Conservation (phyloP, 208 protist genomes). For the Leptomonas pyrrhocoris region DNA sequence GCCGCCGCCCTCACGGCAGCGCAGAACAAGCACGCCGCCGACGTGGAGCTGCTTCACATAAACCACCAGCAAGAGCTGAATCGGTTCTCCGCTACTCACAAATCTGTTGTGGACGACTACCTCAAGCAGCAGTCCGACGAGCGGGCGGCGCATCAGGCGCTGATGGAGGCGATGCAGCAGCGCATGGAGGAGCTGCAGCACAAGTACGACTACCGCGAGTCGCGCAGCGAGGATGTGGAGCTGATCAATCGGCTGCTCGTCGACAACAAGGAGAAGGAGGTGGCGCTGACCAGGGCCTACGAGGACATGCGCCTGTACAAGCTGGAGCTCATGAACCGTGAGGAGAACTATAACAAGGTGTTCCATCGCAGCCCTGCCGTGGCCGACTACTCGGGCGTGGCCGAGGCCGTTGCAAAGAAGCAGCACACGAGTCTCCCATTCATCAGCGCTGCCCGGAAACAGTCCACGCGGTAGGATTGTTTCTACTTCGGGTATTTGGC, state of each 20-base stretch:
- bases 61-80: conserved; percentile 42
- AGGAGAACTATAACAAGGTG: conserved; percentile 95
- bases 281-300: conserved; percentile 76
- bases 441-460: conserved; percentile 22
- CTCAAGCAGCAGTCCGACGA: conserved; percentile 49
- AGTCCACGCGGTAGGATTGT: conserved; percentile 11
- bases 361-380: conserved; percentile 83
- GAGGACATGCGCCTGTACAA: conserved; percentile 94
- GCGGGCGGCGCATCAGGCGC: conserved; percentile 30
- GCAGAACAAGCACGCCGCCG: conserved; percentile 29
- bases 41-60: conserved; percentile 33
- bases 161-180: conserved; percentile 46
- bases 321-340: conserved; percentile 94
- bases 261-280: conserved; percentile 71
- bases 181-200: conserved; percentile 75
- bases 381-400: conserved; percentile 31
- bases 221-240: conserved; percentile 84
- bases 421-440: conserved; percentile 5
- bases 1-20: conserved; percentile 21
- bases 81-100: conserved; percentile 41
- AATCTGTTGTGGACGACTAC: conserved; percentile 55
- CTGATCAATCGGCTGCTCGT: conserved; percentile 89
- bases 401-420: conserved; percentile 13
- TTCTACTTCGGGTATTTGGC: too few relatives aligned
- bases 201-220: conserved; percentile 92